Evolutionary conservation across 2,329 filamentous ascomycete genomes (phyloP).

Genomic region (Neoarthrinium moseri): DNA sequence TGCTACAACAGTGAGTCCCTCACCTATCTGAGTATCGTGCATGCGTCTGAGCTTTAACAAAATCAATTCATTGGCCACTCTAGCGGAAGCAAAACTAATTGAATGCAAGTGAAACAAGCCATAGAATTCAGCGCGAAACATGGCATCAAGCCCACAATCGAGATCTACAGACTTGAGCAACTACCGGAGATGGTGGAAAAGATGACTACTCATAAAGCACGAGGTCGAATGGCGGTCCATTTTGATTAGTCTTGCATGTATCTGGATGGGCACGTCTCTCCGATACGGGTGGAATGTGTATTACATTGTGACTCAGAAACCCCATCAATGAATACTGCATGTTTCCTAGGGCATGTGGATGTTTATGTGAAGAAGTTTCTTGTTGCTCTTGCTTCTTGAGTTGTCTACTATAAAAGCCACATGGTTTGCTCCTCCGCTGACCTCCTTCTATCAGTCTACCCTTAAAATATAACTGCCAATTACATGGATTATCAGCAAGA

Average conservation of each 20-base stretch:
- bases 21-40: background rate
- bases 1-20: background rate
- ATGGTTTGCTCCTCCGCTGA: too few relatives aligned
- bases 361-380: too few relatives aligned
- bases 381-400: too few relatives aligned
- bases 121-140: slow-evolving; percentile 3
- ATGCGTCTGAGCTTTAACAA: background rate
- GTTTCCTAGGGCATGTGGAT: too few relatives aligned
- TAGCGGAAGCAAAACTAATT: too few relatives aligned
- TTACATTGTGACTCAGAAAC: too few relatives aligned
- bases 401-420: too few relatives aligned
- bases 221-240: background rate
- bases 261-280: too few relatives aligned
- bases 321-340: too few relatives aligned
- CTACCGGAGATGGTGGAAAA: slow-evolving; percentile 1
- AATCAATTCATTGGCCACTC: too few relatives aligned
- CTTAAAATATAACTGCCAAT: slow-evolving; percentile 41
- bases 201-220: slow-evolving; percentile 1
- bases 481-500: slow-evolving; percentile 22
- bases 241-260: background rate
- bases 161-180: slow-evolving; percentile 1
- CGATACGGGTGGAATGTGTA: too few relatives aligned
- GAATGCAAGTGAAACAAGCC: background rate
- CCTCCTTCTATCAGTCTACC: slow-evolving; percentile 44
- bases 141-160: slow-evolving; percentile 1